Evolutionary conservation across 345 rosid genomes (phyloP), one percentile per base, ranked within the genome.

Genomic region (Physaria fendleri): DNA sequence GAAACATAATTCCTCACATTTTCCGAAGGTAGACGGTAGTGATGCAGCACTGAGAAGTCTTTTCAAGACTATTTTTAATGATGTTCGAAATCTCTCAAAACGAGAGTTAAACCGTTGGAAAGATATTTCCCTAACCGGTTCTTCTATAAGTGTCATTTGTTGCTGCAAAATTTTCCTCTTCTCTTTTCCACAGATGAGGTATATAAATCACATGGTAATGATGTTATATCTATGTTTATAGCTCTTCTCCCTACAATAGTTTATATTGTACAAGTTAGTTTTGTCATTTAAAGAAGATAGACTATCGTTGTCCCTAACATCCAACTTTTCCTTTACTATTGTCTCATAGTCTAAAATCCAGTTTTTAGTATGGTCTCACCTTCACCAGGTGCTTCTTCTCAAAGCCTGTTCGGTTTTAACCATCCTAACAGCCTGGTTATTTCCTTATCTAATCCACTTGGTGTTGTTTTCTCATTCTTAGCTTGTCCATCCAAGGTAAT

Each of bases 191-290:
- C 20, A 34, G 30, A 55, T 35, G 56, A 44, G 37, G 16, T 30
- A 22, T n/a, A n/a, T n/a, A n/a, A n/a, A n/a, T n/a, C n/a, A n/a
- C n/a, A n/a, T n/a, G n/a, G n/a, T n/a, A n/a, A n/a, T n/a, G 38
- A 22, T 24, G 46, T 45, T 37, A 43, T 46, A 14, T 28, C 11
- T 21, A 30, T 28, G 35, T 57, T 39, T 66, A 57, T 66, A 47
- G 64, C 37, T 48, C 30, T 32, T 34, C 4, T 48, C 38, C 15
- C 40, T 66, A 57, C 58, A 57, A 22, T 57, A 30, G 8, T 39
- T 9, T 57, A 22, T 48, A 30, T 15, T 38, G 20, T 66, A 66
- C 64, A 66, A 57, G 58, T 57, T 57, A 66, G 56, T 29, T 39
- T 57, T 57, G 21, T 29, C 12, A 51, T 12, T n/a, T 64, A 20